Evolutionary conservation across 1,284 basidiomycete species (phyloP), one percentile per base, ranked within the genome.

Genomic region (Volvariella volvacea): DNA sequence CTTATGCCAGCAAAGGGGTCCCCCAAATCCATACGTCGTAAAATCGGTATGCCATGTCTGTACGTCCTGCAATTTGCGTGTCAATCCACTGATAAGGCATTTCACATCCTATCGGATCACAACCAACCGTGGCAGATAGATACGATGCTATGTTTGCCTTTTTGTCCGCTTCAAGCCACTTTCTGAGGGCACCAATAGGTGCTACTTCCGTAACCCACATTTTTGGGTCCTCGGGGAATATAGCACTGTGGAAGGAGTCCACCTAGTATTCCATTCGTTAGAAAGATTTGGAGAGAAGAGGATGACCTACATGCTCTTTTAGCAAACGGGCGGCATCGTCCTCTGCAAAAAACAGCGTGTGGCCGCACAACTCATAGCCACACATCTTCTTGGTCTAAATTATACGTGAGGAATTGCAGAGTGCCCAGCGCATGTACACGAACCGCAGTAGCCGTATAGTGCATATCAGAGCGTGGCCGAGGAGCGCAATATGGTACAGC

Each of bases 1-100:
- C 42, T 58, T 61, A 53, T 68, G 68, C 61, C 62, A 70, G 40
- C 53, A 54, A 10, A 61, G 43, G 10, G 66, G 57, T 0, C 44
- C 63, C 6, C 47, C 43, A 16, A 67, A 46, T 3, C 66, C 63
- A 6, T 56, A 51, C 25, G 55, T 15, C 34, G 19, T 20, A n/a
- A 36, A 36, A 8, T 8, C 15, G n/a, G 34, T 20, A 15, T 36
- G 8, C 34, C 34, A 36, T 15, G 34, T 20, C 8, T 36, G 34
- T 8, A 36, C 14, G 15, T 36, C 34, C 34, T 36, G 15, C 15
- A 36, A 7, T 6, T n/a, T 6, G 25, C 6, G 6, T 28, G 25
- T 28, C 12, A 28, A 28, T 28, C 12, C 6, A 28, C 6, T 28
- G 6, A 6, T 12, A 28, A 28, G 6, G 25, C 25, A 6, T 28